Conservation (phyloP, 805 yeast species). For the Metahyphopichia silvanorum region DNA sequence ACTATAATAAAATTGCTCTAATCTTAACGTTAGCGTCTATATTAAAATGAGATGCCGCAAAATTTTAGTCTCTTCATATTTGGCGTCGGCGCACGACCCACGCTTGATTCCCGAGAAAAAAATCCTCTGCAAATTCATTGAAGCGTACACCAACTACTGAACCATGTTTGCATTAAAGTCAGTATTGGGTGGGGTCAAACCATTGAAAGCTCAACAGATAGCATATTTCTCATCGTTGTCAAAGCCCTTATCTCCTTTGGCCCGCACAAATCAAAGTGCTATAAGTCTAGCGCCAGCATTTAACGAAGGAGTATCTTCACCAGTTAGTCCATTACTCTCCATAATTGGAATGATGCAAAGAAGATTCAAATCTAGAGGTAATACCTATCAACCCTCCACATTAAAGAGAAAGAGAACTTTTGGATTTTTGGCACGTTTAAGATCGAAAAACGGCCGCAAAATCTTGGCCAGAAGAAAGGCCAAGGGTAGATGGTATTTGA, state of each 20-base stretch:
- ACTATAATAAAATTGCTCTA: neutral
- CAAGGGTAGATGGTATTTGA: conserved; percentile 91
- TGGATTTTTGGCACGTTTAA: conserved; percentile 85
- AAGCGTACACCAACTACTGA: no score
- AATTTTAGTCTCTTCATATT: neutral
- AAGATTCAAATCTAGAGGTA: conserved; percentile 88
- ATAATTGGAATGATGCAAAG: conserved; percentile 42
- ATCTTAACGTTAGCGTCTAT: neutral
- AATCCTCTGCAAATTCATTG: no score
- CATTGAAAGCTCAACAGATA: no score
- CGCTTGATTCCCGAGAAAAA: no score
- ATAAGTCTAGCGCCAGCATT: neutral
- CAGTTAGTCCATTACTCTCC: conserved; percentile 4
- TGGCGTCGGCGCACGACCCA: neutral
- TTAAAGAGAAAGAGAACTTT: conserved; percentile 83
- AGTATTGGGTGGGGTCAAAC: no score
- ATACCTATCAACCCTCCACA: conserved; percentile 92
- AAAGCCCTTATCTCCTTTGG: conserved; percentile 4
- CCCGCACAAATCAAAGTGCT: neutral
- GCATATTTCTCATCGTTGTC: conserved; percentile 5
- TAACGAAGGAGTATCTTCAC: neutral
- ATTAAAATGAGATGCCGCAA: neutral
- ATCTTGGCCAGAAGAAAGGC: conserved; percentile 73
- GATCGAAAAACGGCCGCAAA: conserved; percentile 71
- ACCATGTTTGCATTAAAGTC: no score